Conservation (phyloP, 1,284 basidiomycete genomes). For the Papiliotrema nemorosa region DNA sequence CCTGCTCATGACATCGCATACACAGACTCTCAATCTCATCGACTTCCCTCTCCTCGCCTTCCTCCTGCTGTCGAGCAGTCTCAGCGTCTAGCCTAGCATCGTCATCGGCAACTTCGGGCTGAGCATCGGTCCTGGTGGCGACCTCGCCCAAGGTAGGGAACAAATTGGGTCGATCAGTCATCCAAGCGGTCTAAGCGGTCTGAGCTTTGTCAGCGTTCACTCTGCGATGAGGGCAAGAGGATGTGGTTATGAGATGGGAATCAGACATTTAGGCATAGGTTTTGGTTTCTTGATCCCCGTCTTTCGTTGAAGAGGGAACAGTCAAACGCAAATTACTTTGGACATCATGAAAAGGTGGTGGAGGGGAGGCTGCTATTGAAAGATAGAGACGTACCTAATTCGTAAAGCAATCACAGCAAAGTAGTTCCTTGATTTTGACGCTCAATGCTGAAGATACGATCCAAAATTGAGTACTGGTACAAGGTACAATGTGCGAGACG, state of each 20-base stretch:
- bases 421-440: no score
- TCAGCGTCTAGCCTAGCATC: constrained; percentile 14
- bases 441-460: no score
- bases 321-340: constrained; percentile 50
- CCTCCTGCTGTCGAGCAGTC: constrained; percentile 24
- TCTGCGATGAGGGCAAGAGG: constrained; percentile 1
- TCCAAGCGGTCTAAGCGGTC: not conserved
- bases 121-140: constrained; percentile 38
- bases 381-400: no score
- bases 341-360: constrained; percentile 33
- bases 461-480: no score
- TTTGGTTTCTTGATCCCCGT: constrained; percentile 40
- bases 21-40: constrained; percentile 88
- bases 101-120: constrained; percentile 22
- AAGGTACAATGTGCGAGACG: no score
- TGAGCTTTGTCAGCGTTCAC: constrained; percentile 1
- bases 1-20: constrained; percentile 89
- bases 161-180: constrained; percentile 30
- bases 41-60: constrained; percentile 57
- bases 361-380: not conserved
- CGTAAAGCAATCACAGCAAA: no score
- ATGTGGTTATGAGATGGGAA: no score
- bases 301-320: constrained; percentile 10
- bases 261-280: constrained; percentile 46
- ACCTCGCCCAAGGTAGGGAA: constrained; percentile 47